Base-by-base conservation (phyloP, 2,329 filamentous ascomycete genomes). In the Penicillium sp. region DNA sequence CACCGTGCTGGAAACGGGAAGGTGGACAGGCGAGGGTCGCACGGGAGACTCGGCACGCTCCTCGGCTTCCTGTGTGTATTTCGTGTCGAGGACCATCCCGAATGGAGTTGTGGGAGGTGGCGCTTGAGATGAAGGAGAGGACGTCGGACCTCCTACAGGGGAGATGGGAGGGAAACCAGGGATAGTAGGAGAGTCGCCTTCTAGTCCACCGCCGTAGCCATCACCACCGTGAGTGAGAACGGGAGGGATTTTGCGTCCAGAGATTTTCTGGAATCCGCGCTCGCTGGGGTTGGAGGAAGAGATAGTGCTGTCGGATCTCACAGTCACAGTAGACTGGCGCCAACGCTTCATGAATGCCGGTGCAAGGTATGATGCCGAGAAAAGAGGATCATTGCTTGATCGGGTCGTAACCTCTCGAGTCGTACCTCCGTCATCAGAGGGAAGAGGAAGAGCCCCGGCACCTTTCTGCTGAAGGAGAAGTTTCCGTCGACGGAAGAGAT, bases 401-500 rank as follows among this genome's bases (percentile, higher is more conserved):
- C 34, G 73, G 70, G 55, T 76, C 71, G 34, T 73, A 71, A 3
- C 75, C 51, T 72, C 70, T 20, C 67, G 55, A 17, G 67, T 61
- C 14, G 67, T 61, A 10, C 59, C 69, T 12, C 63, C 67, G 43
- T 71, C 70, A 11, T 63, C 64, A 10, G 69, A 62, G 6, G 52
- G 52, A 25, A 55, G 52, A 22, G 72, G 69, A 34, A 76, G 63
- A 17, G 64, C 65, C 38, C 68, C 43, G 35, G 60, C 43, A 52
- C 57, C 42, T 49, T 67, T 66, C 69, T 55, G 43, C 14, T 63
- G 55, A 6, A 64, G 28, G 14, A 64, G 28, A 47, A 57, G 34
- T 83, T 84, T 58, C 67, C 83, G 82, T 59, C 80, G 78, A 49
- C 85, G 74, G 55, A 86, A 72, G 25, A 69, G 54, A 22, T 73